A percentile compares a stretch with the other conserved stretches of the same genome.
These are phyloP conservation scores for Ceratocystis lukuohia DNA, from an alignment of 2,329 filamentous ascomycete genomes.

Conservation along the genomic window DNA sequence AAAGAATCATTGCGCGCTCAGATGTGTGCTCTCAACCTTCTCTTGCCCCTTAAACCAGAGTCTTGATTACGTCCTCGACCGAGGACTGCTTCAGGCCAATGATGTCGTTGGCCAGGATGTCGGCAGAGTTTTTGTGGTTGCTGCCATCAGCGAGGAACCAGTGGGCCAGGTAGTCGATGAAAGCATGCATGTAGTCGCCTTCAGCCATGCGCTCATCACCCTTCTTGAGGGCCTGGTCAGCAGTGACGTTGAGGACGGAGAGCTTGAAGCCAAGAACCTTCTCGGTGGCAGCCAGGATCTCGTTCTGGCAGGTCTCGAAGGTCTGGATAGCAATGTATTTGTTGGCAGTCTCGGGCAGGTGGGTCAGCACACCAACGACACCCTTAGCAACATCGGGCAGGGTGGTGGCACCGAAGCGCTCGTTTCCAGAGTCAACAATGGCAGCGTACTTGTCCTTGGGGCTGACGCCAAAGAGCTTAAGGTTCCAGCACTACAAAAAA, in stretches of 20 bases:
- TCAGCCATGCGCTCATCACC: conserved; percentile 26
- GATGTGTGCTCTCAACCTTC: neutral
- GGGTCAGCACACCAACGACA: conserved; percentile 35
- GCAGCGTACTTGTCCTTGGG: conserved; percentile 29
- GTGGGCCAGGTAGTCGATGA: conserved; percentile 10
- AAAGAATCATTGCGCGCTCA: neutral
- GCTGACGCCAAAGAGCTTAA: conserved; percentile 30
- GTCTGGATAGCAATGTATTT: conserved; percentile 34
- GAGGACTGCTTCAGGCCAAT: conserved; percentile 11
- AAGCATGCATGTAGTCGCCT: conserved; percentile 21
- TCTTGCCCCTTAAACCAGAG: neutral
- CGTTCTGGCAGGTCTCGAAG: conserved; percentile 33
- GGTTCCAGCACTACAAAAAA: conserved; percentile 29
- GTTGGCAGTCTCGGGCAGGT: conserved; percentile 42
- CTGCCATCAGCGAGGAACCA: conserved; percentile 12
- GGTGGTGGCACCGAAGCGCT: conserved; percentile 35
- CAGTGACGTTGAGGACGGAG: neutral
- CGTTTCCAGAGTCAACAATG: conserved; percentile 39
- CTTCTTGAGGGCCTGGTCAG: conserved; percentile 24
- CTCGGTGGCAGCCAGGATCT: conserved; percentile 35
- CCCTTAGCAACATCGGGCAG: conserved; percentile 35
- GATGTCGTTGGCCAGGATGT: conserved; percentile 5
- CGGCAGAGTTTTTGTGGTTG: neutral
- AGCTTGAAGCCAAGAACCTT: conserved; percentile 29
- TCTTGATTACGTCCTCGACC: conserved; percentile 9